These are phyloP conservation scores for Amanita rimosa DNA, from an alignment of 768 basidiomycete species.

Conservation along the genomic window DNA sequence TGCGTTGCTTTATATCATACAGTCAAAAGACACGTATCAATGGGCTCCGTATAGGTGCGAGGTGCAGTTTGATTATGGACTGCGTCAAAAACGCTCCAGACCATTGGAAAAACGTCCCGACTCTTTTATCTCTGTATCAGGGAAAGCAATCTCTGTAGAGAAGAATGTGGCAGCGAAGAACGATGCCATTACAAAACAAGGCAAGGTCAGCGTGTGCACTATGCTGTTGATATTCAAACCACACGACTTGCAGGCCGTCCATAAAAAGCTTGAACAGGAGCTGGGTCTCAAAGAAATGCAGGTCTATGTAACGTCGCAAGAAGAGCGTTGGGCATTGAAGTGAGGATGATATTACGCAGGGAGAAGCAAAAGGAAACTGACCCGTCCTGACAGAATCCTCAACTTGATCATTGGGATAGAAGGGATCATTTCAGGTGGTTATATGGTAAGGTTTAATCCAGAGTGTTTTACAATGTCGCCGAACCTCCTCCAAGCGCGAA, in stretches of 20 bases:
- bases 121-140: conserved; percentile 42
- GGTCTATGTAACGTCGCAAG: conserved; percentile 39
- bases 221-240: not conserved
- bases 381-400: conserved; percentile 37
- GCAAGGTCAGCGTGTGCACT: conserved; percentile 31
- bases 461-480: not conserved
- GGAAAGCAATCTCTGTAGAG: conserved; percentile 49
- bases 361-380: not conserved
- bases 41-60: conserved; percentile 48
- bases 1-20: conserved; percentile 17
- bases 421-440: conserved; percentile 33
- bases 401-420: conserved; percentile 62
- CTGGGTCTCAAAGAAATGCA: conserved; percentile 44
- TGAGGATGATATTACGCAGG: conserved; percentile 29
- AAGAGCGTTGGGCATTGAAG: conserved; percentile 68
- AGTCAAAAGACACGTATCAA: not conserved
- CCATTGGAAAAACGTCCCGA: conserved; percentile 40
- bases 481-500: conserved; percentile 45
- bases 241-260: conserved; percentile 40
- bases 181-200: conserved; percentile 40
- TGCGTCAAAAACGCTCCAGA: conserved; percentile 43
- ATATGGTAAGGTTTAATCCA: conserved; percentile 30
- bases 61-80: conserved; percentile 66
- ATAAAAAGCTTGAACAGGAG: conserved; percentile 69
- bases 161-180: conserved; percentile 40